Conservation (phyloP, 768 basidiomycete genomes). For the Boletus rex-veris region DNA sequence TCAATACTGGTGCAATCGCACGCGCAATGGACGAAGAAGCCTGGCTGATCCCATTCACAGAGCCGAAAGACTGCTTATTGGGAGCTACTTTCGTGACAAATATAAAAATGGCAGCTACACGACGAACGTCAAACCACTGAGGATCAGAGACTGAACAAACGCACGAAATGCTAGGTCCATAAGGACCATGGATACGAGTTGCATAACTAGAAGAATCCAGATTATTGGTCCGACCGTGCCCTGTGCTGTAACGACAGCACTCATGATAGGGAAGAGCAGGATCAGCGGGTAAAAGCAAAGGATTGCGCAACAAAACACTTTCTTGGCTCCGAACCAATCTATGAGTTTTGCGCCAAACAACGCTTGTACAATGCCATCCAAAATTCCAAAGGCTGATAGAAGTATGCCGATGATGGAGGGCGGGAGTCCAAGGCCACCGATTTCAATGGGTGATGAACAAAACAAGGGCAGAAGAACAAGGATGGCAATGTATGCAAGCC, state of each 20-base stretch:
- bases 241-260: too few relatives aligned
- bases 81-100: too few relatives aligned
- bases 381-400: constrained; percentile 19
- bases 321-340: background rate
- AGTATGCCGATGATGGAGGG: constrained; percentile 41
- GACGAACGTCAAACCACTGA: too few relatives aligned
- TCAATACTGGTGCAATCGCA: too few relatives aligned
- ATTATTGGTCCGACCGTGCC: too few relatives aligned
- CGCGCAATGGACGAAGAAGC: constrained; percentile 34
- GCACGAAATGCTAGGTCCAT: too few relatives aligned
- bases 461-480: constrained; percentile 44
- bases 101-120: too few relatives aligned
- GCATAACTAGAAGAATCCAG: background rate
- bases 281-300: too few relatives aligned
- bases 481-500: constrained; percentile 43
- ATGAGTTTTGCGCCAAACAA: background rate
- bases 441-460: constrained; percentile 39
- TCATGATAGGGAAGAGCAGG: too few relatives aligned
- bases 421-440: constrained; percentile 42
- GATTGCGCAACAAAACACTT: too few relatives aligned
- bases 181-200: constrained; percentile 20
- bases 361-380: background rate
- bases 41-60: constrained; percentile 53
- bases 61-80: too few relatives aligned
- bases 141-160: too few relatives aligned